Evolutionary conservation across 768 basidiomycete genomes (phyloP).

Genomic region (Dentipellis sp.): DNA sequence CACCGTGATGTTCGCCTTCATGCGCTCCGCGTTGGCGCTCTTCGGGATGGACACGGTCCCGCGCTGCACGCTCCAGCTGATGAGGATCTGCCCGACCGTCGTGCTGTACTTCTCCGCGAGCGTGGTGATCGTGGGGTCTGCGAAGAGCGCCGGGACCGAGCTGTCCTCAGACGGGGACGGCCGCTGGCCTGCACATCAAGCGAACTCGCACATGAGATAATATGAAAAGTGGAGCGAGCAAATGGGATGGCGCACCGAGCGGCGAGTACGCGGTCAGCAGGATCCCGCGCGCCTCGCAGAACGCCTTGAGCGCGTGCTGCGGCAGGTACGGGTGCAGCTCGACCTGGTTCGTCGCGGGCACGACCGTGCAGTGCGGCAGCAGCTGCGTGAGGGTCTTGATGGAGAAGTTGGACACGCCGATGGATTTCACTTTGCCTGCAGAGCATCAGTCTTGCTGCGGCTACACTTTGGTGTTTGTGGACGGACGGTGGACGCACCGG

Average conservation of each 20-base stretch:
- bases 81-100: not conserved
- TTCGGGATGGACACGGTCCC: conserved; percentile 48
- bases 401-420: conserved; percentile 35
- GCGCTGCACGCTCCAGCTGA: conserved; percentile 40
- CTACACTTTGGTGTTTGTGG: not conserved
- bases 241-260: conserved; percentile 22
- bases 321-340: conserved; percentile 66
- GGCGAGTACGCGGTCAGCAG: conserved; percentile 60
- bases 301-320: conserved; percentile 45
- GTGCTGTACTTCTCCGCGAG: conserved; percentile 20
- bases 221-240: not conserved
- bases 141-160: not conserved
- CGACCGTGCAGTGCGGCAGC: conserved; percentile 36
- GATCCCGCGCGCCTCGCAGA: conserved; percentile 49
- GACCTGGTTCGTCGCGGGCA: conserved; percentile 60
- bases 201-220: not conserved
- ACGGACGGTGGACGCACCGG: conserved; percentile 12
- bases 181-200: not conserved
- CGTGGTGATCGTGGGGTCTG: conserved; percentile 11
- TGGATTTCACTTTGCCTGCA: conserved; percentile 23
- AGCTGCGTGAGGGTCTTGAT: conserved; percentile 27
- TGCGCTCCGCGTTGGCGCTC: conserved; percentile 32
- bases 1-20: conserved; percentile 43
- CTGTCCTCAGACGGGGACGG: not conserved
- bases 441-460: not conserved